Evolutionary conservation across 75 land plant species (phyloP).

Genomic region (Pinus albicaulis): DNA sequence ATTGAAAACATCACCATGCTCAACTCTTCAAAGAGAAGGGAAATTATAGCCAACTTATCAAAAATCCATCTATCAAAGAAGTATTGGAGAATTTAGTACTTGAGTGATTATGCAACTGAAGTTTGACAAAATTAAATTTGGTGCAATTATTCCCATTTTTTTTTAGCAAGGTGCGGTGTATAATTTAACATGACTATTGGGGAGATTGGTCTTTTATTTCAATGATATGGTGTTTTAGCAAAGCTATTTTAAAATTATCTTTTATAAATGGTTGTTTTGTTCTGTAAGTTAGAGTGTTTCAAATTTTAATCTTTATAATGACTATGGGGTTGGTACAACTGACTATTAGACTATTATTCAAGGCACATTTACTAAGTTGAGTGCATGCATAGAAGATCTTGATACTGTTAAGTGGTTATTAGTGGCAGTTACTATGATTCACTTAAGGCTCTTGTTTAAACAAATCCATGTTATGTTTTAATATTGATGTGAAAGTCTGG

Average conservation of each 20-base stretch:
- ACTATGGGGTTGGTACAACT: no score
- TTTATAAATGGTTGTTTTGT: not conserved
- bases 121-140: not conserved
- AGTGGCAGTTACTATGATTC: not conserved
- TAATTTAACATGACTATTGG: not conserved
- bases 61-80: slow-evolving; percentile 22
- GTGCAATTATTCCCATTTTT: not conserved
- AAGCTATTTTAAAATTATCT: not conserved
- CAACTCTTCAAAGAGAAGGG: slow-evolving; percentile 92
- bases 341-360: not conserved
- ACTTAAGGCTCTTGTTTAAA: not conserved
- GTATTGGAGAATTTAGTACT: not conserved
- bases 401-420: not conserved
- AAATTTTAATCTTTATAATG: not conserved
- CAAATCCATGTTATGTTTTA: not conserved
- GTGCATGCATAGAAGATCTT: not conserved
- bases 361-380: not conserved
- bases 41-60: slow-evolving; percentile 77
- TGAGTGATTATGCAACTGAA: not conserved
- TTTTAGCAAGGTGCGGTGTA: not conserved
- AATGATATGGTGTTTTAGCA: not conserved
- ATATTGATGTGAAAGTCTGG: not conserved
- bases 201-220: not conserved
- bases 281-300: not conserved
- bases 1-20: slow-evolving; percentile 85